Evolutionary conservation across 225 moss, liverwort and hornwort species (phyloP), one percentile per base, ranked within the genome.

Genomic region (Bryoerythrophyllum caledonicum): DNA sequence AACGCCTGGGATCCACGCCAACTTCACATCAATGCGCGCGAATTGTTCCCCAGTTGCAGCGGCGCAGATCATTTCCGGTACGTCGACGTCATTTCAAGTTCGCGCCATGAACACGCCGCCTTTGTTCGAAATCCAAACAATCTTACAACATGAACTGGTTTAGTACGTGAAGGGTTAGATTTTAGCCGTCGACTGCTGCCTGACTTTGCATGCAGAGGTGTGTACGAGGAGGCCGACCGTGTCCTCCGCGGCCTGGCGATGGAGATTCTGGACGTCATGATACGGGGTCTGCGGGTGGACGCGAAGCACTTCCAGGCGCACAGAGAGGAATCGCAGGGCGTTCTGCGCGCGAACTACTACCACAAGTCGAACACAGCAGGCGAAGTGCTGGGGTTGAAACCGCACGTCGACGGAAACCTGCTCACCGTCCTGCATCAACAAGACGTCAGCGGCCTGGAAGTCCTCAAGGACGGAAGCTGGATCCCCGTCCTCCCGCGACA

Each of bases 381-480:
- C 32, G 77, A 71, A 74, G 76, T 82, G 5, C 71, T 84, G 14
- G 87, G 87, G 25, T 76, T 87, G 25, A 9, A 46, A 32, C 79
- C 87, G 17, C 87, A 87, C 19, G 70, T 79, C 21, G 87, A 87
- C 25, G 87, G 87, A 28, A 26, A 79, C 74, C 71, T 84, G 37
- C 71, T 87, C 56, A 87, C 87, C 15, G 74, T 87, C 57, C 35
- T 87, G 54, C 87, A 84, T 43, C 84, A 87, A 60, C 79, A 84
- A 34, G 87, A 87, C 59, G 79, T 84, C 7, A 63, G 74, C 14
- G 87, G 87, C 37, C 82, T 87, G n/a, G 87, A 87, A 74, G 82
- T 84, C 74, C 67, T 84, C 34, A 87, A n/a, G 35, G 67, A 84
- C 52, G 87, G 81, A 25, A 70, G 44, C 26, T 87, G 84, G 87